Conservation (phyloP, 2,329 filamentous ascomycete genomes). For the Amphichorda felina region DNA sequence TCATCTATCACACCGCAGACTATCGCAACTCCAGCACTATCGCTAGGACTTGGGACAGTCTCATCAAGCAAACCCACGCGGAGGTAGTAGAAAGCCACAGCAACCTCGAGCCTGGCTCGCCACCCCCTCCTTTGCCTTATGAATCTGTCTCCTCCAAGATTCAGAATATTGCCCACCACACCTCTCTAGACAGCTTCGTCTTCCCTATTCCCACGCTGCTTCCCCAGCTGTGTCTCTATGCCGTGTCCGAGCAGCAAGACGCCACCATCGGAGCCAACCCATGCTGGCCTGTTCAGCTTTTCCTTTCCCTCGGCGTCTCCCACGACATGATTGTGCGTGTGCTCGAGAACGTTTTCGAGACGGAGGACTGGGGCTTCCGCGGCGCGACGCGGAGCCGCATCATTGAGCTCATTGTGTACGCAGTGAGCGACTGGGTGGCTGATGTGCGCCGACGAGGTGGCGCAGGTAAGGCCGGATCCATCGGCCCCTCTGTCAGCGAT, state of each 20-base stretch:
- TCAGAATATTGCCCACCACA: constrained; percentile 52
- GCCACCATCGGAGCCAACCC: constrained; percentile 43
- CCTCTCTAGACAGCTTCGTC: constrained; percentile 52
- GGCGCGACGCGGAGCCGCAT: constrained; percentile 35
- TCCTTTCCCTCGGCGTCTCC: constrained; percentile 42
- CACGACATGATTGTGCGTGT: constrained; percentile 44
- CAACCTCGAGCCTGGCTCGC: constrained; percentile 25
- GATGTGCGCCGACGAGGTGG: constrained; percentile 36
- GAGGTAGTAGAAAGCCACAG: constrained; percentile 32
- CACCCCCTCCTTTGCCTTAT: constrained; percentile 45
- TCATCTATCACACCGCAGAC: constrained; percentile 87
- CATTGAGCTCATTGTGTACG: constrained; percentile 41
- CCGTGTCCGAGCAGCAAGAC: constrained; percentile 46
- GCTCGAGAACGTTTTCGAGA: constrained; percentile 44
- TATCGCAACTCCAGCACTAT: constrained; percentile 83
- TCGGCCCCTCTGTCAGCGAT: constrained; percentile 33
- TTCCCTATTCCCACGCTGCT: constrained; percentile 52
- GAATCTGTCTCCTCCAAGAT: constrained; percentile 56
- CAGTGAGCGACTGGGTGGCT: constrained; percentile 35
- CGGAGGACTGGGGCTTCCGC: constrained; percentile 47
- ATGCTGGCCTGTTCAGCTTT: constrained; percentile 44
- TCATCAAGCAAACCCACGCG: constrained; percentile 62
- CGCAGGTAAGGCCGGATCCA: constrained; percentile 22
- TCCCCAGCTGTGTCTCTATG: constrained; percentile 51
- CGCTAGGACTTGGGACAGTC: constrained; percentile 68